Evolutionary conservation across 2,329 filamentous ascomycete species (phyloP).

Genomic region (Claviceps monticola): DNA sequence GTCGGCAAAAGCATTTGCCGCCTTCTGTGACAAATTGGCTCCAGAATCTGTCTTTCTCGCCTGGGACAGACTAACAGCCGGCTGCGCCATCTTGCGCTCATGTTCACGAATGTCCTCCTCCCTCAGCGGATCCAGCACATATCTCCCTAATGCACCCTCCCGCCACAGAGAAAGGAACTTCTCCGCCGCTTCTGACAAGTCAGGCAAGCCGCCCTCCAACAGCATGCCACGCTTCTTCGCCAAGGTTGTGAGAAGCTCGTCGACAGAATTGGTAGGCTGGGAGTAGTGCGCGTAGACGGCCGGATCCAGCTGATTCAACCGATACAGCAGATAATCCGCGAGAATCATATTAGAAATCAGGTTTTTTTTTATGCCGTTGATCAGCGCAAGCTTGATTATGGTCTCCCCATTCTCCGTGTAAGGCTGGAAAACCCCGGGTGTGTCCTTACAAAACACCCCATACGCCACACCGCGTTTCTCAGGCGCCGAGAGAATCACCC

Average conservation of each 20-base stretch:
- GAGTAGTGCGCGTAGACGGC: constrained; percentile 47
- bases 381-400: constrained; percentile 92
- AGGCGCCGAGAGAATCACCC: constrained; percentile 43
- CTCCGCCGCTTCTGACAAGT: constrained; percentile 58
- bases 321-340: constrained; percentile 82
- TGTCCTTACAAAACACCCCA: constrained; percentile 78
- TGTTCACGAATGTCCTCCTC: constrained; percentile 40
- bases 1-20: constrained; percentile 20
- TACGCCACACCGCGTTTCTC: constrained; percentile 31
- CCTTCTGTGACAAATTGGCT: constrained; percentile 31
- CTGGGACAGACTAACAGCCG: constrained; percentile 49
- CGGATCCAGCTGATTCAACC: constrained; percentile 57
- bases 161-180: constrained; percentile 78
- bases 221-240: constrained; percentile 65
- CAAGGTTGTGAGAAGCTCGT: constrained; percentile 54
- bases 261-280: constrained; percentile 72
- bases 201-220: constrained; percentile 55
- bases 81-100: constrained; percentile 31
- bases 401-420: constrained; percentile 73
- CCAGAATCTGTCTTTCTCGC: constrained; percentile 43
- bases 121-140: constrained; percentile 65
- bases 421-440: constrained; percentile 88
- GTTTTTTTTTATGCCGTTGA: constrained; percentile 80
- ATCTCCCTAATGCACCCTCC: constrained; percentile 58
- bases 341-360: constrained; percentile 65